Evolutionary conservation across 257 asterid species (phyloP).

Genomic region (Capsicum rhomboideum): DNA sequence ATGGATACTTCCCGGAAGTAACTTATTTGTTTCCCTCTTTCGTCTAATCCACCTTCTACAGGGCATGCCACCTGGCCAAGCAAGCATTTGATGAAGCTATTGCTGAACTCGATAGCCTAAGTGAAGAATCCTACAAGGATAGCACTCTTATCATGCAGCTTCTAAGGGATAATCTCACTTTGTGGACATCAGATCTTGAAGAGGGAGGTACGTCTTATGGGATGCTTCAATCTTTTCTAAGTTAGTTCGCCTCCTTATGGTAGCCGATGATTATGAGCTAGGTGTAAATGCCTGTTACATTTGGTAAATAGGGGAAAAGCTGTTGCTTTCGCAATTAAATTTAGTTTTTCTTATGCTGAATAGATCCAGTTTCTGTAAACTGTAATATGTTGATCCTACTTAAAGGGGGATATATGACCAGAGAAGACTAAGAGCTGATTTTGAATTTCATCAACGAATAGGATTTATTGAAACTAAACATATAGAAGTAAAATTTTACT

Average conservation of each 20-base stretch:
- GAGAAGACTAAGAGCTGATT: neutral
- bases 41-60: conserved; percentile 11
- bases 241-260: neutral
- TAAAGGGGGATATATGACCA: neutral
- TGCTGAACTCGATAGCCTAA: conserved; percentile 66
- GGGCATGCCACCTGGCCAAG: conserved; percentile 80
- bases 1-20: neutral
- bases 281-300: neutral
- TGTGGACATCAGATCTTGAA: conserved; percentile 72
- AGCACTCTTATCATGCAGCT: conserved; percentile 85
- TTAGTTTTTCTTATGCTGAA: neutral
- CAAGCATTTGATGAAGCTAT: conserved; percentile 62
- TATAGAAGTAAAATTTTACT: neutral
- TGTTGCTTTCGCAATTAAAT: neutral
- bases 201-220: conserved; percentile 38
- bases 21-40: neutral
- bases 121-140: conserved; percentile 68
- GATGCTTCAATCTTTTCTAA: neutral
- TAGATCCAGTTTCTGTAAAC: neutral
- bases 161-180: conserved; percentile 60
- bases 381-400: neutral
- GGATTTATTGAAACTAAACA: no score
- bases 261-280: neutral
- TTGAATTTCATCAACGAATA: neutral
- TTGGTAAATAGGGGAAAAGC: neutral